Evolutionary conservation across 1,139 yeast genomes (phyloP), one percentile per base, ranked within the genome.

Genomic region (Yamadazyma sp.): DNA sequence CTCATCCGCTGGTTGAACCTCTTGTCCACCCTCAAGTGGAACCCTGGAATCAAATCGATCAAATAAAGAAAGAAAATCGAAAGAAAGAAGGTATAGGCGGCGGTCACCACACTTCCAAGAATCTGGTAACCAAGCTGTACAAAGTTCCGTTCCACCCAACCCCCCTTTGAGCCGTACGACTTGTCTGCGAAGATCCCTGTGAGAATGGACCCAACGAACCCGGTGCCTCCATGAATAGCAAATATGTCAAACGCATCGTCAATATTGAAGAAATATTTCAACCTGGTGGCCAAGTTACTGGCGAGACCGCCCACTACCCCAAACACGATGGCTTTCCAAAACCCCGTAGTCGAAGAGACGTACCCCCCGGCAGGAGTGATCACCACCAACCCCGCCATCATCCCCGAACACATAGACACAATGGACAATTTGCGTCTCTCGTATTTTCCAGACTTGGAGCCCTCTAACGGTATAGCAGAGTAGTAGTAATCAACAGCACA

Each of bases 101-200:
- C 58, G 1, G 73, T 69, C 5, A 73, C 68, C 4, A 67, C 61
- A 17, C 69, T 55, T 11, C 79, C 77, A 26, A 72, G 53, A 8
- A 74, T 36, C 49, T 78, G 83, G 45, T 70, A 69, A n/a, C 72
- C 69, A 10, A 76, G 54, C 49, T 75, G 81, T 2, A 59, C 55
- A 65, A 76, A 73, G 48, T 73, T 61, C 11, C 73, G 71, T n/a
- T 56, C 55, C 0, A 75, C 62, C 75, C 79, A 72, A 3, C 81
- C 82, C 2, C 79, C 79, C 12, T 55, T 26, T 1, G 74, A 55
- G 1, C 50, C 61, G 44, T 64, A 68, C 12, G 49, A 47, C 5
- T 50, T 38, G 34, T 64, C 64, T 10, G 74, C 73, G 49, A 72
- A 69, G 4, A 72, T 61, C 1, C 76, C 77, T 1, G 74, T 70